Conservation (phyloP, 2,329 filamentous ascomycete species). For the Madurella fahalii region DNA sequence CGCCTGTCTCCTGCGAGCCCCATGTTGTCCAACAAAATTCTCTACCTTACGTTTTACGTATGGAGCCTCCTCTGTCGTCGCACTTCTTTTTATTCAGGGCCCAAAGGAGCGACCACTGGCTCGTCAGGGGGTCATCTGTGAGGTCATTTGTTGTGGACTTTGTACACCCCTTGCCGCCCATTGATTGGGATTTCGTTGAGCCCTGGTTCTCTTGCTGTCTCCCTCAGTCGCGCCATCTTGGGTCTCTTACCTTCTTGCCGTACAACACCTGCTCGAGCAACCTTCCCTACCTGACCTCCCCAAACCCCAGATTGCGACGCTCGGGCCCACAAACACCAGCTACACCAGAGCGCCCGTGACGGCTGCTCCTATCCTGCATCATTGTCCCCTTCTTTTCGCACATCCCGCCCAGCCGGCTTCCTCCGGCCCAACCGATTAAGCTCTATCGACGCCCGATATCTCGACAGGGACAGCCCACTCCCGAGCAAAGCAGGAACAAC, state of each 20-base stretch:
- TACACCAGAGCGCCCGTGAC: background rate
- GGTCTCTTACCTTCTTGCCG: constrained; percentile 3
- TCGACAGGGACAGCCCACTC: constrained; percentile 2
- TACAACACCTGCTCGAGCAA: background rate
- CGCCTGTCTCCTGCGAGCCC: background rate
- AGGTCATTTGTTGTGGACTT: background rate
- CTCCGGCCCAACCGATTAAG: constrained; percentile 1
- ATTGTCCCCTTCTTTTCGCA: background rate
- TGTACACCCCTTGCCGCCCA: background rate
- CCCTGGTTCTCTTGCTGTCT: too few relatives aligned
- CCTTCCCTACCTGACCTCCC: background rate
- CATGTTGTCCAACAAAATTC: constrained; percentile 11
- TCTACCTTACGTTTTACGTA: constrained; percentile 5
- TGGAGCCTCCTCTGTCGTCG: constrained; percentile 4
- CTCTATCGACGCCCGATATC: background rate
- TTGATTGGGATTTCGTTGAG: too few relatives aligned
- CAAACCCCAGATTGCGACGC: background rate
- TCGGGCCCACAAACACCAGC: background rate
- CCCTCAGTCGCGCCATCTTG: too few relatives aligned
- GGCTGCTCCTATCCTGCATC: constrained; percentile 1
- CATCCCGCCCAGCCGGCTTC: constrained; percentile 1
- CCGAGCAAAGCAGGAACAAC: too few relatives aligned
- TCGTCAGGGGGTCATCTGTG: constrained; percentile 5
- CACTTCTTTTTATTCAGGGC: constrained; percentile 2
- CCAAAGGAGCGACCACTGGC: constrained; percentile 5